A percentile compares a stretch with the other conserved stretches of the same genome.
phyloP scores from a whole-genome alignment of 306 rosid genomes.

The Alnus rubra region DNA sequence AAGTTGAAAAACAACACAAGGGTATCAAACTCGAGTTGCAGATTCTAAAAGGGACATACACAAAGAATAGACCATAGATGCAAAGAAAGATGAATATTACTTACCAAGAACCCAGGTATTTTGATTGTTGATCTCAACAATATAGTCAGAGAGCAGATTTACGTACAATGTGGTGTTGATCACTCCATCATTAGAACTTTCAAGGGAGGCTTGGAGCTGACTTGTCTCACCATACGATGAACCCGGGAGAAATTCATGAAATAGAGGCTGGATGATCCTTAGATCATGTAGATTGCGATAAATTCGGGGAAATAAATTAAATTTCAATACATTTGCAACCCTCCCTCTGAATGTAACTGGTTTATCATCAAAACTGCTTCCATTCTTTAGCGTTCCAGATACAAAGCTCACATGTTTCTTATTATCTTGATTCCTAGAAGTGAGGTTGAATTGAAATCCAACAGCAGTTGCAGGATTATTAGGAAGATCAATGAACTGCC shows the following conservation, averaged over 20 bases:
- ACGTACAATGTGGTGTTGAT: constrained; percentile 74
- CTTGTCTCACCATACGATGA: constrained; percentile 60
- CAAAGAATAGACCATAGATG: constrained; percentile 7
- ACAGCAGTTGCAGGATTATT: constrained; percentile 85
- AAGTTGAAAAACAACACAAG: background rate
- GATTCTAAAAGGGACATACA: background rate
- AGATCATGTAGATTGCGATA: constrained; percentile 64
- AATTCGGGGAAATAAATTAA: constrained; percentile 80
- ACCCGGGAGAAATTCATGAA: constrained; percentile 91
- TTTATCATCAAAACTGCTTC: constrained; percentile 61
- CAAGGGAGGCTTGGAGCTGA: constrained; percentile 78
- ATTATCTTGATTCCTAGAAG: constrained; percentile 50
- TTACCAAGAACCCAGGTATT: constrained; percentile 88
- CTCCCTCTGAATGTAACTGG: constrained; percentile 91
- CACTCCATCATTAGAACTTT: constrained; percentile 66
- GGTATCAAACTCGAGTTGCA: background rate
- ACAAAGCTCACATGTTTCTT: constrained; percentile 70
- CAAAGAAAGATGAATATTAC: constrained; percentile 30
- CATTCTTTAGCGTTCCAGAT: constrained; percentile 69
- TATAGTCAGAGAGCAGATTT: constrained; percentile 81
- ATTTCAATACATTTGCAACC: constrained; percentile 65
- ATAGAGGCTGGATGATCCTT: constrained; percentile 88
- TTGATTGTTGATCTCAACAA: constrained; percentile 75
- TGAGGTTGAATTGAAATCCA: constrained; percentile 83
- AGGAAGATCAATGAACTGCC: constrained; percentile 86